A percentile compares a stretch with the other conserved stretches of the same genome.
These are phyloP conservation scores for Juglanconis sp. DNA, from an alignment of 2,329 filamentous ascomycete species.

Conservation along the genomic window DNA sequence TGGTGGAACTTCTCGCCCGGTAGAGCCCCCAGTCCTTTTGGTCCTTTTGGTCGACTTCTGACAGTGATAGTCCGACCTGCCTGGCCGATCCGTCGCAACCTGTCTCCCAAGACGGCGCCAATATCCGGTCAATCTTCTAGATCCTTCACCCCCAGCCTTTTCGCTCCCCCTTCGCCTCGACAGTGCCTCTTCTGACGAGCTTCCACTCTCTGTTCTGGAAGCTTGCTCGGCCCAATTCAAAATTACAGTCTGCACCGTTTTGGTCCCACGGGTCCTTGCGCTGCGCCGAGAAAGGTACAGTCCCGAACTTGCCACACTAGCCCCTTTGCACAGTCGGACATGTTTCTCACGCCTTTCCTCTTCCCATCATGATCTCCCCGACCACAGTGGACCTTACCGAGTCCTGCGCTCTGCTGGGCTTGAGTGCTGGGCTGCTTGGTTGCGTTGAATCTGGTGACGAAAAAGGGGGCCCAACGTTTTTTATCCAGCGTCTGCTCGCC, in stretches of 20 bases:
- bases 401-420: not conserved
- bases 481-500: too few relatives aligned
- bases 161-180: not conserved
- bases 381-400: not conserved
- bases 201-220: slow-evolving; percentile 18
- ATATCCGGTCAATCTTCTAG: slow-evolving; percentile 1
- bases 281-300: slow-evolving; percentile 17
- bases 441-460: not conserved
- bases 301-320: slow-evolving; percentile 10
- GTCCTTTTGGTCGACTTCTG: not conserved
- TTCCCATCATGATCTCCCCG: not conserved
- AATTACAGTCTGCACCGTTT: slow-evolving; percentile 9
- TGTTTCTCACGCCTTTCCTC: not conserved
- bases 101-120: not conserved
- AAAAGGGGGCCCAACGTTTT: too few relatives aligned
- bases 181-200: slow-evolving; percentile 1
- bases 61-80: not conserved
- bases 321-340: not conserved
- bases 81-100: not conserved
- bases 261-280: slow-evolving; percentile 12
- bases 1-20: not conserved
- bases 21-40: not conserved
- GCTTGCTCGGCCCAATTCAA: not conserved
- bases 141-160: slow-evolving; percentile 2
- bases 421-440: not conserved